A percentile compares a stretch with the other conserved stretches of the same genome.
Conservation (phyloP, 2,329 filamentous ascomycete species). For the Fusarium brachygibbosum region DNA sequence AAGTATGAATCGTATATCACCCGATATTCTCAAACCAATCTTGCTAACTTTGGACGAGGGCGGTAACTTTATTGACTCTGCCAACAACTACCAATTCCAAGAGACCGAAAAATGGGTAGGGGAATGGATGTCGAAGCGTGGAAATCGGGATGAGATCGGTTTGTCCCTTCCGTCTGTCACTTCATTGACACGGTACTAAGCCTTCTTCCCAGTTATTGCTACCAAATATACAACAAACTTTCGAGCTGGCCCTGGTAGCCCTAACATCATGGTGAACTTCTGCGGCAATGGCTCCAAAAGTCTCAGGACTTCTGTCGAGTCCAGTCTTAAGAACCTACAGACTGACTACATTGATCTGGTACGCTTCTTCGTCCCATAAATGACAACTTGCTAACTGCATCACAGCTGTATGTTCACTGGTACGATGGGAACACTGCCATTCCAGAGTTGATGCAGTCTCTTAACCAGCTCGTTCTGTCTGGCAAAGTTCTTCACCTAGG, state of each 20-base stretch:
- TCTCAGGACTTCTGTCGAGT: slow-evolving; percentile 67
- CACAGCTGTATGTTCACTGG: slow-evolving; percentile 71
- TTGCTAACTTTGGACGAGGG: slow-evolving; percentile 45
- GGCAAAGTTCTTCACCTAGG: slow-evolving; percentile 77
- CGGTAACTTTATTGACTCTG: slow-evolving; percentile 81
- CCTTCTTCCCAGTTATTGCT: slow-evolving; percentile 66
- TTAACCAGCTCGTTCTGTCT: slow-evolving; percentile 70
- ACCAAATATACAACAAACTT: slow-evolving; percentile 77
- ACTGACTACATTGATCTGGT: slow-evolving; percentile 78
- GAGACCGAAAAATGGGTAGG: slow-evolving; percentile 77
- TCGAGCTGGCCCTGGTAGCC: slow-evolving; percentile 56
- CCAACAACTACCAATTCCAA: slow-evolving; percentile 75
- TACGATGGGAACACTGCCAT: slow-evolving; percentile 79
- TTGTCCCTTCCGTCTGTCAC: slow-evolving; percentile 35
- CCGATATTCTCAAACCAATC: not conserved
- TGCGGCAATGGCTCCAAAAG: slow-evolving; percentile 74
- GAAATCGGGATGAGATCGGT: slow-evolving; percentile 75
- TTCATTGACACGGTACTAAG: not conserved
- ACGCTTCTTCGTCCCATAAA: slow-evolving; percentile 23
- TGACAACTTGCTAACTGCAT: not conserved
- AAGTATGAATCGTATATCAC: slow-evolving; percentile 54
- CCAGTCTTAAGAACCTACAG: slow-evolving; percentile 71
- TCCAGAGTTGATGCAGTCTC: slow-evolving; percentile 75
- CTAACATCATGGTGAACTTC: slow-evolving; percentile 64
- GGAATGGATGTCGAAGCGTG: slow-evolving; percentile 76